Evolutionary conservation across 352 stramenopile genomes (phyloP).

Genomic region (Globisporangium rhizosaccharum): DNA sequence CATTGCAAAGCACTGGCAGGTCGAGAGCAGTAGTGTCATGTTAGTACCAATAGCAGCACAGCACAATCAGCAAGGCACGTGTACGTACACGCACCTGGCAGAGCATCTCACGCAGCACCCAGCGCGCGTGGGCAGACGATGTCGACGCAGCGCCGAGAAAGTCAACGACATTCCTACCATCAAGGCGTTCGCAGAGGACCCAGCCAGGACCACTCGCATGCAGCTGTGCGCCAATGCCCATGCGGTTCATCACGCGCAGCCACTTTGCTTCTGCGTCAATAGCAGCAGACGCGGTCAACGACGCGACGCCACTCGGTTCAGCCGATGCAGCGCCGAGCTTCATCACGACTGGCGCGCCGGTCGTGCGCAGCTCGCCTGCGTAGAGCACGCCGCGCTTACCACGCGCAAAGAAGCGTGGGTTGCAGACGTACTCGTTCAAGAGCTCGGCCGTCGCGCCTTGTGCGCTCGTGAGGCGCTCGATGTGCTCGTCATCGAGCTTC

Average conservation of each 20-base stretch:
- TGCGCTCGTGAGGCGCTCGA: slow-evolving; percentile 41
- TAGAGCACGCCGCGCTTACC: slow-evolving; percentile 65
- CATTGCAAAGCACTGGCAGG: slow-evolving; percentile 54
- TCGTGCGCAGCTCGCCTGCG: slow-evolving; percentile 23
- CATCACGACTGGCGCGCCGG: slow-evolving; percentile 28
- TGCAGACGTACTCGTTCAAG: slow-evolving; percentile 19
- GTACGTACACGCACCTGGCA: slow-evolving; percentile 35
- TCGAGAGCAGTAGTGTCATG: background rate
- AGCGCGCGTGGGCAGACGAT: slow-evolving; percentile 30
- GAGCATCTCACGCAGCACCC: slow-evolving; percentile 57
- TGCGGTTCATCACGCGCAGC: slow-evolving; percentile 55
- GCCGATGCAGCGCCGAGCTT: slow-evolving; percentile 28
- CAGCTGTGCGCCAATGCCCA: slow-evolving; percentile 49
- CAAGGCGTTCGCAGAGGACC: slow-evolving; percentile 55
- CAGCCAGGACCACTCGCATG: slow-evolving; percentile 37
- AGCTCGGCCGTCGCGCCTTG: slow-evolving; percentile 13
- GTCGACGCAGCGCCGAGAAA: slow-evolving; percentile 32
- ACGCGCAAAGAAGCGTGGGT: slow-evolving; percentile 55
- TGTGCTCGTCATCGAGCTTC: slow-evolving; percentile 52
- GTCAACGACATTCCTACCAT: slow-evolving; percentile 55
- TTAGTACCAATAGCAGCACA: background rate
- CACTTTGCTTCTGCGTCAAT: slow-evolving; percentile 52
- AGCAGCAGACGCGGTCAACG: slow-evolving; percentile 14
- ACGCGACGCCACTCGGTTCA: slow-evolving; percentile 13
- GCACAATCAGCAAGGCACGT: background rate